Conservation (phyloP, 2,329 filamentous ascomycete genomes). For the Monilinia aucupariae region DNA sequence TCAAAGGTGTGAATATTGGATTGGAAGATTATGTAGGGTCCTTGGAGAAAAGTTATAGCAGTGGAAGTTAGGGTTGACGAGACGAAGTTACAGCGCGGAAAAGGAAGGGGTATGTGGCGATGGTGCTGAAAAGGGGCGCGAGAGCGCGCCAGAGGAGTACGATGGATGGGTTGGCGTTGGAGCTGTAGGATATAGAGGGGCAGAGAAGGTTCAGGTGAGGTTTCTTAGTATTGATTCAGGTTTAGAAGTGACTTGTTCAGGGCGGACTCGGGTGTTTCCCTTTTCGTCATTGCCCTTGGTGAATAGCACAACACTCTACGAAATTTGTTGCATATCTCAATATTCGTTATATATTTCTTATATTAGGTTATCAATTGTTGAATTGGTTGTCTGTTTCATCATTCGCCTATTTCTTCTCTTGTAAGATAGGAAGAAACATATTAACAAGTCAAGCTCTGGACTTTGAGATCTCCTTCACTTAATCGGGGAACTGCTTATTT, state of each 20-base stretch:
- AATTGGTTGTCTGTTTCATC: neutral
- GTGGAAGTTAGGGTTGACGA: neutral
- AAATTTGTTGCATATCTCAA: neutral
- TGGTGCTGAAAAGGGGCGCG: neutral
- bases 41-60: neutral
- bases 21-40: neutral
- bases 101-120: neutral
- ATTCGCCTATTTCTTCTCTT: neutral
- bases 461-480: neutral
- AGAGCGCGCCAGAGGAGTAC: neutral
- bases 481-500: neutral
- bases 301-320: neutral
- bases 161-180: neutral
- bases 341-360: neutral
- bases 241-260: neutral
- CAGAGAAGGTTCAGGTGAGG: neutral
- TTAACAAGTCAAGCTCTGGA: neutral
- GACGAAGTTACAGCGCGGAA: neutral
- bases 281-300: neutral
- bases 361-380: neutral
- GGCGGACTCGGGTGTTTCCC: no score
- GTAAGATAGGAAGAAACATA: neutral
- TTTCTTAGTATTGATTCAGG: neutral
- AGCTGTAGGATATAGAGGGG: neutral
- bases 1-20: neutral